Evolutionary conservation across 176 grass and related monocot genomes (phyloP), one percentile per base, ranked within the genome.

Genomic region (Paspalum vaginatum): DNA sequence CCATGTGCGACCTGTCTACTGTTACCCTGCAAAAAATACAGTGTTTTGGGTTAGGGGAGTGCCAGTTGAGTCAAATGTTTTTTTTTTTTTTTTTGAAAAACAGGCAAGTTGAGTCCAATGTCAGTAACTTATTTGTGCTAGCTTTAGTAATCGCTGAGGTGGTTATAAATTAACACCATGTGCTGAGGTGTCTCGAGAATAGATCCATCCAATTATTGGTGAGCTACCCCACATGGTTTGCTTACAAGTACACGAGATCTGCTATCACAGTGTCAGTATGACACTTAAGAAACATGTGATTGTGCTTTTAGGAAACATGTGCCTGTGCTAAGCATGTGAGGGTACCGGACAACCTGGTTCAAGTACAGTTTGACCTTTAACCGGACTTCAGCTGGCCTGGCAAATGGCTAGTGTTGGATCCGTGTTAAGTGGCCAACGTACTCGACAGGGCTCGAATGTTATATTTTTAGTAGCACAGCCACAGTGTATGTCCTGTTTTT

Each of bases 171-270:
- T 9, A 61, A 25, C 46, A 16, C 24, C 37, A 13, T 57, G 40
- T 46, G 48, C 17, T 74, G 49, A 73, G 40, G 25, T 65, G 56
- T 51, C 41, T 61, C 12, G 6, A 13, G 63, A 87, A 32, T 32
- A 32, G 1, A 32, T 87, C 9, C 12, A 39, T 55, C 40, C 24
- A 20, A 82, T 82, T 70, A 64, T 71, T 51, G 24, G 32, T 9
- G n/a, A 77, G 20, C 56, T 13, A 50, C 21, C 56, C 25, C 56
- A 82, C 76, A 80, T 86, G 76, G 68, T 55, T 32, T 73, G 76
- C 70, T 70, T 63, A 46, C 38, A 16, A 25, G 40, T 70, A 54
- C 12, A 52, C n/a, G 20, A 20, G 60, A 4, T 81, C 32, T 61
- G 32, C 65, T 50, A 24, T 32, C 69, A 2, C 6, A 18, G 12